Evolutionary conservation across 768 basidiomycete species (phyloP).

Genomic region (Russula olivacea): DNA sequence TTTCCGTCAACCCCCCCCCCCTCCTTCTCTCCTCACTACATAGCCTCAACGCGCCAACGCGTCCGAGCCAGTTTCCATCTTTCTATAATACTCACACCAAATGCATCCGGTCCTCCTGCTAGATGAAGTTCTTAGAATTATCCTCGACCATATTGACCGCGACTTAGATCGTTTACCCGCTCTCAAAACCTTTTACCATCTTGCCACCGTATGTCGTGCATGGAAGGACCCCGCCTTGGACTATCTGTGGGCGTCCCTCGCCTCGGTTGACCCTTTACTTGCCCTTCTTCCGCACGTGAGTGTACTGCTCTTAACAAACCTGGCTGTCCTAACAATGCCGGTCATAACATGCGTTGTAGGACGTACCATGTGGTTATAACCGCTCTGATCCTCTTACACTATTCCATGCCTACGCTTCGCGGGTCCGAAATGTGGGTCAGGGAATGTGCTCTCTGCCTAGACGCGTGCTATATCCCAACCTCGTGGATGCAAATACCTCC

Average conservation of each 20-base stretch:
- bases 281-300: slow-evolving; percentile 22
- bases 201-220: slow-evolving; percentile 24
- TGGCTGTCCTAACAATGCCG: not conserved
- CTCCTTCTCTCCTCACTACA: not conserved
- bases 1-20: not conserved
- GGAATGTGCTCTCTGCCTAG: slow-evolving; percentile 2
- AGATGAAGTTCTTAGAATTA: slow-evolving; percentile 24
- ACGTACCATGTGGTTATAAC: not conserved
- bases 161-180: slow-evolving; percentile 8
- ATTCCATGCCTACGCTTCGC: slow-evolving; percentile 22
- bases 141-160: slow-evolving; percentile 23
- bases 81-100: not conserved
- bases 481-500: not conserved
- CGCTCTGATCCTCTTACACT: slow-evolving; percentile 9
- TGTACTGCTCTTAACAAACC: not conserved
- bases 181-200: slow-evolving; percentile 18
- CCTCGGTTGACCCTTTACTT: slow-evolving; percentile 23
- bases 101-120: slow-evolving; percentile 26
- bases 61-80: not conserved
- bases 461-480: slow-evolving; percentile 1
- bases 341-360: not conserved
- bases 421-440: slow-evolving; percentile 23
- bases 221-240: slow-evolving; percentile 26
- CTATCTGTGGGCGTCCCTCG: slow-evolving; percentile 23
- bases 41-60: not conserved